Conservation (phyloP, 73 alveolate species). For the Paramecium caudatum region DNA sequence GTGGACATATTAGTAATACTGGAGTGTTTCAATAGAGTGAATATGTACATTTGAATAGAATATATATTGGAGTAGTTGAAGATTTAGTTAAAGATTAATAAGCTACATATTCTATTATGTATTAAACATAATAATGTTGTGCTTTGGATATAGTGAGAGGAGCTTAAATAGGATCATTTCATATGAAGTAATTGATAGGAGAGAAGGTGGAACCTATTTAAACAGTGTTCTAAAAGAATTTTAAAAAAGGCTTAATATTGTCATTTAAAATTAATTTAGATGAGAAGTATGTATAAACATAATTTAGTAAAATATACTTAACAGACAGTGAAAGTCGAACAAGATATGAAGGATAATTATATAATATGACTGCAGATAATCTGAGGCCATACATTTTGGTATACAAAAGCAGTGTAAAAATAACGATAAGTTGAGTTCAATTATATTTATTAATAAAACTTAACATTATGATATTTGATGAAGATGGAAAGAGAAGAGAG, state of each 20-base stretch:
- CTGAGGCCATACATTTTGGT: slow-evolving; percentile 29
- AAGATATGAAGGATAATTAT: slow-evolving; percentile 58
- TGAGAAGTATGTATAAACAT: background rate
- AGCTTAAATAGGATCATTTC: slow-evolving; percentile 35
- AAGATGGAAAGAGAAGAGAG: background rate
- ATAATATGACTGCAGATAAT: slow-evolving; percentile 17
- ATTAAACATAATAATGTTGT: slow-evolving; percentile 14
- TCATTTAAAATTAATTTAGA: slow-evolving; percentile 51
- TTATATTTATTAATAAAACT: background rate
- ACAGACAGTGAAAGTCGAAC: slow-evolving; percentile 1
- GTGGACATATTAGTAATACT: slow-evolving; percentile 42
- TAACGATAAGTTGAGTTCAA: slow-evolving; percentile 46
- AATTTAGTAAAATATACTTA: background rate
- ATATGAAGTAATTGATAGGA: background rate
- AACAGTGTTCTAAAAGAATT: background rate
- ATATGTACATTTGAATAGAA: slow-evolving; percentile 33
- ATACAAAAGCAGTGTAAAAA: slow-evolving; percentile 32
- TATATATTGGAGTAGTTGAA: slow-evolving; percentile 56
- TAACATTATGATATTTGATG: background rate
- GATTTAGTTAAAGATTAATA: slow-evolving; percentile 53
- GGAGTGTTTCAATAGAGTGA: background rate
- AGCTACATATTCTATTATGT: slow-evolving; percentile 20
- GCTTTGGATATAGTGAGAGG: slow-evolving; percentile 61
- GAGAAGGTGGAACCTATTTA: slow-evolving; percentile 23
- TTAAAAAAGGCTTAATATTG: slow-evolving; percentile 8